Evolutionary conservation across 148 eudicot genomes (phyloP).

Genomic region (Silene conica): DNA sequence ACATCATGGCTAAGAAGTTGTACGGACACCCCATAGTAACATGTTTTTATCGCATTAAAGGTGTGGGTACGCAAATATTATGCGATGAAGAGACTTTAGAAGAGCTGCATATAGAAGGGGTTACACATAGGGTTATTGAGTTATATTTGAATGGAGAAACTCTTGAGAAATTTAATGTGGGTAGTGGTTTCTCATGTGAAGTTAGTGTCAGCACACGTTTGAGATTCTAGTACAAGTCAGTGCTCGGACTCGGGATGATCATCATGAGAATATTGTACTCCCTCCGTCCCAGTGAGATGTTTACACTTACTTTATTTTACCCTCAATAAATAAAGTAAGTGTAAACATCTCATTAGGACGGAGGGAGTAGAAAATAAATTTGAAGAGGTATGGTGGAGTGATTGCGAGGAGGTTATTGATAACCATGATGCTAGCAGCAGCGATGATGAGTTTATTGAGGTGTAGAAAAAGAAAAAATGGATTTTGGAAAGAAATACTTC

Average conservation of each 20-base stretch:
- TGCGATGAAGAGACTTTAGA: too few species aligned
- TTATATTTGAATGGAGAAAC: background rate
- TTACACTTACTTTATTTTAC: too few species aligned
- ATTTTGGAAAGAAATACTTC: background rate
- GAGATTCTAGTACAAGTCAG: background rate
- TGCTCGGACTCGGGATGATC: too few species aligned
- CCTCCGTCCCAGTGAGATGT: too few species aligned
- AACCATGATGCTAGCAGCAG: background rate
- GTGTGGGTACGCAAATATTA: too few species aligned
- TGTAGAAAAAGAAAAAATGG: background rate
- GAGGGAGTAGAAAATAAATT: background rate
- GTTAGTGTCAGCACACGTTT: background rate
- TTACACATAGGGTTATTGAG: too few species aligned
- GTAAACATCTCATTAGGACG: too few species aligned
- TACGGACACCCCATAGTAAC: background rate
- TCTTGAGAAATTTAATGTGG: background rate
- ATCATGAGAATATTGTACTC: background rate
- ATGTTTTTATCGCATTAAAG: background rate
- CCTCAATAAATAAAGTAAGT: too few species aligned
- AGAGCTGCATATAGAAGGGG: too few species aligned
- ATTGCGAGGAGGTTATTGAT: conserved; percentile 1
- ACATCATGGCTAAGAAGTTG: too few species aligned
- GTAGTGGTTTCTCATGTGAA: background rate
- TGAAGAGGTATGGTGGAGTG: background rate
- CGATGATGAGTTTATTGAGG: too few species aligned